Evolutionary conservation across 352 stramenopile species (phyloP).

Genomic region (Plasmopara viticola): DNA sequence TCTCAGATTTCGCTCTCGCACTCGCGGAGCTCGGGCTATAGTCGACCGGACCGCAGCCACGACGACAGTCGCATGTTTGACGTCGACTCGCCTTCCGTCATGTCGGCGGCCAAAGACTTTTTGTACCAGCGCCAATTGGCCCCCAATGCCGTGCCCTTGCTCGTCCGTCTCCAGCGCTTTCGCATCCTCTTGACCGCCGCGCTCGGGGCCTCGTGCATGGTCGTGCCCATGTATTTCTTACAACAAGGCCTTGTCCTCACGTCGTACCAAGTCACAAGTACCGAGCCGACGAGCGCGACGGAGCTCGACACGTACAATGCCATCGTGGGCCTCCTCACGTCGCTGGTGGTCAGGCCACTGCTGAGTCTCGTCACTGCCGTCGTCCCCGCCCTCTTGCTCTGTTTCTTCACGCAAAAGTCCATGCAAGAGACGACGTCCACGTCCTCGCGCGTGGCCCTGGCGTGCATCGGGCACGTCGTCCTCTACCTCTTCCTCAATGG

Average conservation of each 20-base stretch:
- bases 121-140: conserved; percentile 28
- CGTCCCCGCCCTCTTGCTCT: conserved; percentile 45
- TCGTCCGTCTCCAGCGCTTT: conserved; percentile 34
- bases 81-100: conserved; percentile 20
- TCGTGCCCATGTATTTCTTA: conserved; percentile 28
- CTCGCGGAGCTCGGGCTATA: conserved; percentile 28
- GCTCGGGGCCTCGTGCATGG: conserved; percentile 13
- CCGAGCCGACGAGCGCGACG: background rate
- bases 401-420: conserved; percentile 41
- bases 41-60: conserved; percentile 16
- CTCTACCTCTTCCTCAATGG: conserved; percentile 64
- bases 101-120: conserved; percentile 25
- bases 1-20: conserved; percentile 64
- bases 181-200: conserved; percentile 31
- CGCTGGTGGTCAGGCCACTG: conserved; percentile 41
- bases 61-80: conserved; percentile 34
- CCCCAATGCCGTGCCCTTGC: conserved; percentile 33
- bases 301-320: conserved; percentile 27
- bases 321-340: conserved; percentile 30
- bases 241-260: conserved; percentile 31
- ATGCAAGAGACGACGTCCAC: conserved; percentile 40
- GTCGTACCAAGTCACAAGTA: conserved; percentile 18
- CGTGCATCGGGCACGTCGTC: conserved; percentile 31
- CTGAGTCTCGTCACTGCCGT: conserved; percentile 39
- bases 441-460: conserved; percentile 20